Evolutionary conservation across 805 yeast species (phyloP).

Genomic region (Ascoidea rubescens): DNA sequence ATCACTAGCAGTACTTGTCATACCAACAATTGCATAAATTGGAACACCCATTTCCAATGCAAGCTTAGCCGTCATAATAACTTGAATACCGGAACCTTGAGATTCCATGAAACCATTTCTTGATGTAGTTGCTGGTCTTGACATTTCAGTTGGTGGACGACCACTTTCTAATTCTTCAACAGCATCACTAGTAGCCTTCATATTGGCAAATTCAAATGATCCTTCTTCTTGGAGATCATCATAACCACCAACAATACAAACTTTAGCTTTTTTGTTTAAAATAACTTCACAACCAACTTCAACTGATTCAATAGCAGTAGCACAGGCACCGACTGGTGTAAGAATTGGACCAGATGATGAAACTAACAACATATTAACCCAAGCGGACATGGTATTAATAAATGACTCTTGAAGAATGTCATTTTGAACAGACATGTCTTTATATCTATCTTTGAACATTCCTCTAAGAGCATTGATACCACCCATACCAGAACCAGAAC

Average conservation of each 20-base stretch:
- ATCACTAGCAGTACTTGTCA: conserved; percentile 95
- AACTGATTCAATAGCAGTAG: conserved; percentile 95
- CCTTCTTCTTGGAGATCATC: conserved; percentile 99
- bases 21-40: conserved; percentile 85
- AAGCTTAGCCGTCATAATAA: conserved; percentile 86
- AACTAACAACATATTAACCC: conserved; percentile 96
- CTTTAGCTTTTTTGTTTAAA: conserved; percentile 85
- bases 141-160: conserved; percentile 96
- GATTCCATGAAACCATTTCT: conserved; percentile 99
- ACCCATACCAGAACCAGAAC: conserved; percentile 99
- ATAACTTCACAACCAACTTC: conserved; percentile 94
- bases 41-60: conserved; percentile 99
- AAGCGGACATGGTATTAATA: conserved; percentile 97
- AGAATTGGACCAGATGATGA: conserved; percentile 98
- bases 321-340: conserved; percentile 99
- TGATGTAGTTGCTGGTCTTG: conserved; percentile 93
- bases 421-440: conserved; percentile 89
- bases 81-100: conserved; percentile 98
- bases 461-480: conserved; percentile 96
- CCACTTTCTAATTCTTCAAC: conserved; percentile 83
- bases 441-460: conserved; percentile 92
- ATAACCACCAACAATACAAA: conserved; percentile 96
- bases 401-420: conserved; percentile 97
- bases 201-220: conserved; percentile 92
- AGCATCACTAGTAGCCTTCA: conserved; percentile 96